Evolutionary conservation across 768 basidiomycete species (phyloP).

Genomic region (Boletus patriciae): DNA sequence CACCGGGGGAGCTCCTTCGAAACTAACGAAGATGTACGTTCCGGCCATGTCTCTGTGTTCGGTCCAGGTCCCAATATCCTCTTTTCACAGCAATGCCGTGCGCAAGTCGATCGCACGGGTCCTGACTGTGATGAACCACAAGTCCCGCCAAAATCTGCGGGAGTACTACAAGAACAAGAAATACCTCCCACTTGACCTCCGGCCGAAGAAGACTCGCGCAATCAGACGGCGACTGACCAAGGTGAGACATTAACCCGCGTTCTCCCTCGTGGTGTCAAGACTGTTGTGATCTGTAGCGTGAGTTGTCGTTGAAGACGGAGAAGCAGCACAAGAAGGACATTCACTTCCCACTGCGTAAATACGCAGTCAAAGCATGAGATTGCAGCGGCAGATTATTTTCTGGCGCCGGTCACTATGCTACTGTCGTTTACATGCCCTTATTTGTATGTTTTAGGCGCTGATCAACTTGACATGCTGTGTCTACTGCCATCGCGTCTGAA

Average conservation of each 20-base stretch:
- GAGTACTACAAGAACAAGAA: constrained; percentile 99
- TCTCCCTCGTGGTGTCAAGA: constrained; percentile 1
- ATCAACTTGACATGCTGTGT: constrained; percentile 35
- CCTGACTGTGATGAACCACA: constrained; percentile 97
- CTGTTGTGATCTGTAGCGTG: constrained; percentile 53
- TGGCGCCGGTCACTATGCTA: constrained; percentile 10
- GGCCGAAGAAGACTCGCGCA: constrained; percentile 96
- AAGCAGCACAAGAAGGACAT: constrained; percentile 92
- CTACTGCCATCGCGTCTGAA: constrained; percentile 11
- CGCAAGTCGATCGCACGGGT: constrained; percentile 99
- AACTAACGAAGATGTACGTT: constrained; percentile 95
- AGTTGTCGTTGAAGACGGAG: constrained; percentile 81
- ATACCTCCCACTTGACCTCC: constrained; percentile 95
- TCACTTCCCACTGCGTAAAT: constrained; percentile 93
- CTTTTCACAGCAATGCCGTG: constrained; percentile 72
- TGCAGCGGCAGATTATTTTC: constrained; percentile 18
- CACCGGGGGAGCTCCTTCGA: constrained; percentile 90
- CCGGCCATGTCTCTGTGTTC: background rate
- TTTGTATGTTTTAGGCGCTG: constrained; percentile 43
- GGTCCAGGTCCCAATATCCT: background rate
- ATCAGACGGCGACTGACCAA: constrained; percentile 94
- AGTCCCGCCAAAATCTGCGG: constrained; percentile 93
- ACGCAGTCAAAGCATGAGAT: constrained; percentile 87
- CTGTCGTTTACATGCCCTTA: constrained; percentile 32
- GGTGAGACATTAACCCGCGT: constrained; percentile 44